Percentiles rank a stretch among this genome's conserved stretches.
Evolutionary conservation across 768 basidiomycete genomes (phyloP).

Genomic region (Pulveroboletus sp.): DNA sequence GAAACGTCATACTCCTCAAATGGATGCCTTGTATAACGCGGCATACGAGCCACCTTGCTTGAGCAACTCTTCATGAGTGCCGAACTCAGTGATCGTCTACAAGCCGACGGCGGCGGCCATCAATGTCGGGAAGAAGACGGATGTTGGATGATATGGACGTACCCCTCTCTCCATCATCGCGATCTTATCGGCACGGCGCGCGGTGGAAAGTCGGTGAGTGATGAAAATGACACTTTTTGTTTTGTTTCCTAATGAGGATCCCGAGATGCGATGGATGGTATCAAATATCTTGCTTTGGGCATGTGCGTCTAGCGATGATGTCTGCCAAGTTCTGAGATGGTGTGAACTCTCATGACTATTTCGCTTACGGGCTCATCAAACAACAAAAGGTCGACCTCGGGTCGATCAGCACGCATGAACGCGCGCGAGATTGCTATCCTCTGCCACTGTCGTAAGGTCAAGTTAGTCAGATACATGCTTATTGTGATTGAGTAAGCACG

Average conservation of each 20-base stretch:
- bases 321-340: constrained; percentile 38
- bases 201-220: constrained; percentile 77
- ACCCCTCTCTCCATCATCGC: constrained; percentile 82
- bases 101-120: constrained; percentile 19
- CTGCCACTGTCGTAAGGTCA: constrained; percentile 61
- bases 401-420: constrained; percentile 78
- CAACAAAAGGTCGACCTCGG: constrained; percentile 71
- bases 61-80: constrained; percentile 66
- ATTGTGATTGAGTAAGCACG: constrained; percentile 15
- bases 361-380: constrained; percentile 78
- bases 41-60: constrained; percentile 60
- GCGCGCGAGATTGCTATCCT: constrained; percentile 81
- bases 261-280: constrained; percentile 64
- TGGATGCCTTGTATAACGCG: constrained; percentile 63
- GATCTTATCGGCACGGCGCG: constrained; percentile 80
- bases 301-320: constrained; percentile 73
- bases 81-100: constrained; percentile 73
- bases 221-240: constrained; percentile 78
- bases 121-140: constrained; percentile 12
- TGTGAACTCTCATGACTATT: not conserved
- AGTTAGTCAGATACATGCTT: constrained; percentile 7
- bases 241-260: constrained; percentile 49
- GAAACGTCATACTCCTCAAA: constrained; percentile 34
- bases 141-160: constrained; percentile 22
- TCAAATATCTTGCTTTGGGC: constrained; percentile 80